phyloP scores from a whole-genome alignment of 805 yeast genomes.

The Metschnikowia proteae region DNA sequence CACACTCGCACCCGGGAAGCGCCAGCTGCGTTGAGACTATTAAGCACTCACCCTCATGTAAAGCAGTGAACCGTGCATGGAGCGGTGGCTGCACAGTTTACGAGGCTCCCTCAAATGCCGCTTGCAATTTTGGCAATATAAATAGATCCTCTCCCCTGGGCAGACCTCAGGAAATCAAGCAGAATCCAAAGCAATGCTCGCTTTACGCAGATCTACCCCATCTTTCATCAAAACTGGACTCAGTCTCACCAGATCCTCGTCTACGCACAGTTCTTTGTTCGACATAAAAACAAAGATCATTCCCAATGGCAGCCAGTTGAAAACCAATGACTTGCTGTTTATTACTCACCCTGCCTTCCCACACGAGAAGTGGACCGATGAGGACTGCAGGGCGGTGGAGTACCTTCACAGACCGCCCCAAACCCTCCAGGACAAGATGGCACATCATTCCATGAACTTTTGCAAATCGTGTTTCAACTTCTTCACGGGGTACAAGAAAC shows the following conservation, averaged over 20 bases:
- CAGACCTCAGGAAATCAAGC: too few species aligned
- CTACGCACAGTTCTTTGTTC: constrained; percentile 3
- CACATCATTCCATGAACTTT: constrained; percentile 42
- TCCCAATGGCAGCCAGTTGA: constrained; percentile 12
- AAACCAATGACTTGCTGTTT: constrained; percentile 31
- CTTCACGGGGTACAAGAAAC: constrained; percentile 63
- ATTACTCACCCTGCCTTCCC: constrained; percentile 40
- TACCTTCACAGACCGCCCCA: constrained; percentile 51
- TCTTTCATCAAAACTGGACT: constrained; percentile 7
- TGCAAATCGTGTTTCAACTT: constrained; percentile 54
- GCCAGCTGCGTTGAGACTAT: not conserved
- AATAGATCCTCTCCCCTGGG: not conserved
- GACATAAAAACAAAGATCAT: constrained; percentile 16
- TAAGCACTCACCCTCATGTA: not conserved
- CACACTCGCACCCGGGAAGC: not conserved
- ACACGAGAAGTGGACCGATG: constrained; percentile 30
- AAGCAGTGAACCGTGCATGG: not conserved
- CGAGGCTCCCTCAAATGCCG: not conserved
- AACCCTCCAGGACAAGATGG: constrained; percentile 48
- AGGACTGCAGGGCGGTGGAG: constrained; percentile 36
- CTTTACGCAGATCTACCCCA: constrained; percentile 4
- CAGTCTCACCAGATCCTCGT: not conserved
- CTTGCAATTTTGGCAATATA: not conserved
- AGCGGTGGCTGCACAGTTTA: not conserved
- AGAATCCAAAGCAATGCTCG: constrained; percentile 1